These are phyloP conservation scores for Protea cynaroides DNA, from an alignment of 164 flowering plant species.

Conservation along the genomic window DNA sequence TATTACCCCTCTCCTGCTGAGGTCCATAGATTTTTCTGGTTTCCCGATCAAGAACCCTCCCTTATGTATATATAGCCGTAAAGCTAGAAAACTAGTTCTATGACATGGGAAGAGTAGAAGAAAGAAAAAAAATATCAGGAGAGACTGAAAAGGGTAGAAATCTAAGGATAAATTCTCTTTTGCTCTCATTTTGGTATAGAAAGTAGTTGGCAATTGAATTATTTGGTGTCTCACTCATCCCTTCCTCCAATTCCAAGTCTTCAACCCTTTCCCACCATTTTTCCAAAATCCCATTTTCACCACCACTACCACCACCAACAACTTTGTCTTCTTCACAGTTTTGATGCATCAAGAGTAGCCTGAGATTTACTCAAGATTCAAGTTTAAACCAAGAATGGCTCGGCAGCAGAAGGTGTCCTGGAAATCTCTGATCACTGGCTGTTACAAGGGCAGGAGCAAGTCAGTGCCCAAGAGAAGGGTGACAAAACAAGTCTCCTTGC, in stretches of 20 bases:
- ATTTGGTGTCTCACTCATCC: not conserved
- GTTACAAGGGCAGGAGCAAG: not conserved
- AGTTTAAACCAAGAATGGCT: not conserved
- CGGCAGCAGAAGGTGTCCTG: not conserved
- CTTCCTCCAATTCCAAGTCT: not conserved
- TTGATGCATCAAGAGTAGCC: not conserved
- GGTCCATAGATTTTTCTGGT: no score
- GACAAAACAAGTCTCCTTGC: constrained; percentile 18
- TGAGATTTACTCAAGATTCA: not conserved
- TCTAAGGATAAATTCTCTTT: not conserved
- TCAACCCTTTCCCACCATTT: not conserved
- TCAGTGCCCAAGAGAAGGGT: not conserved
- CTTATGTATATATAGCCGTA: not conserved
- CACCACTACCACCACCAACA: not conserved
- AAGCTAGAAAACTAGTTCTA: not conserved
- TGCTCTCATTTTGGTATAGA: not conserved
- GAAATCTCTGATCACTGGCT: not conserved
- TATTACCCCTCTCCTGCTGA: no score
- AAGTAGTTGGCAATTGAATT: not conserved
- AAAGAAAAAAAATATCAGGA: not conserved
- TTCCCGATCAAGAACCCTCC: no score
- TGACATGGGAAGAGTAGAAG: not conserved
- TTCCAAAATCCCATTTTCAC: not conserved
- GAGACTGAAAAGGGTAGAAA: not conserved
- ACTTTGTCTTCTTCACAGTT: not conserved